Percentiles rank a stretch among this genome's conserved stretches.
phyloP scores from a whole-genome alignment of 371 early-diverging fungal species.

The Mucor plumbeus region DNA sequence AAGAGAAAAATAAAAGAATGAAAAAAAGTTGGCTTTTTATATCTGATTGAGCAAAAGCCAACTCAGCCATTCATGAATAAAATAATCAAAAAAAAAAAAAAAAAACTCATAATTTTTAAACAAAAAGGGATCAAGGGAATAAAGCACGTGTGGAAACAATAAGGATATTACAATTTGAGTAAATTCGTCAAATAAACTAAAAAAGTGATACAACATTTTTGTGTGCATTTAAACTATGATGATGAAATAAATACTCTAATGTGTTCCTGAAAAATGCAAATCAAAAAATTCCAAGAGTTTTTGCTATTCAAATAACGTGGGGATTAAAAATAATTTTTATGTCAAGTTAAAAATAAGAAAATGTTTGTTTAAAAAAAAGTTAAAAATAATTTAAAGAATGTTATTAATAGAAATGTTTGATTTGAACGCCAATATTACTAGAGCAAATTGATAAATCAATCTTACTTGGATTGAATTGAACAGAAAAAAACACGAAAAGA shows the following conservation, averaged over 20 bases:
- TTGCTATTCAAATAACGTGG: background rate
- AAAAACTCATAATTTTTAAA: background rate
- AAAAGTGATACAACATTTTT: background rate
- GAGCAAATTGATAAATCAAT: background rate
- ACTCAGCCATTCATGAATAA: constrained; percentile 7
- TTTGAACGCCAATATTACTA: background rate
- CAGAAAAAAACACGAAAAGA: background rate
- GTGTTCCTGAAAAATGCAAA: constrained; percentile 1
- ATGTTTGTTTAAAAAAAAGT: constrained; percentile 2
- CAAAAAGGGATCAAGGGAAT: background rate
- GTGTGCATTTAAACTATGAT: background rate
- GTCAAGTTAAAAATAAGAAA: constrained; percentile 7
- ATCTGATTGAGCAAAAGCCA: background rate
- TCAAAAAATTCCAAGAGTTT: background rate
- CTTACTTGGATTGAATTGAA: background rate
- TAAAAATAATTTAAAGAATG: background rate
- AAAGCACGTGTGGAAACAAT: background rate
- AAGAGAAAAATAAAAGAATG: background rate
- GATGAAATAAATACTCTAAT: background rate
- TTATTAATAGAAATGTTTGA: constrained; percentile 2
- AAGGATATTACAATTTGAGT: background rate
- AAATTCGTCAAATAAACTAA: background rate
- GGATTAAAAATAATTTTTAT: background rate
- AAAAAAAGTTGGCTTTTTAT: constrained; percentile 11
- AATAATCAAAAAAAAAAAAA: constrained; percentile 1